A percentile compares a stretch with the other conserved stretches of the same genome.
Conservation (phyloP, 495 filamentous ascomycete species). For the Oidiodendron maius region DNA sequence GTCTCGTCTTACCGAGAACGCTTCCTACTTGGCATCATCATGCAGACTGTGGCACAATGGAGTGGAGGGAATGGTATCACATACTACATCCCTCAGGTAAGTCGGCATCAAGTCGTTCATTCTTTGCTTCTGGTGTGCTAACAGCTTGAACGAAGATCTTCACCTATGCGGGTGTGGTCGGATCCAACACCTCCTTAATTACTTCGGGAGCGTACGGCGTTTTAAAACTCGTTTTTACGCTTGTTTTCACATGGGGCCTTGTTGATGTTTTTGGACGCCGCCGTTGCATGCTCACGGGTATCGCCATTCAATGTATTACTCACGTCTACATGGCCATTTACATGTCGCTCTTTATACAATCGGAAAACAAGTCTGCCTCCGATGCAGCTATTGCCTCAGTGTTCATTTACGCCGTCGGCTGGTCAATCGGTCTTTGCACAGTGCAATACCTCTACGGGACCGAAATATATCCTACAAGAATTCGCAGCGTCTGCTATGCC, state of each 20-base stretch:
- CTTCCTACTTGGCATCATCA: constrained; percentile 38
- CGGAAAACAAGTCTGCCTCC: background rate
- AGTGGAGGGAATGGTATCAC: constrained; percentile 43
- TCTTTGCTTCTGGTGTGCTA: constrained; percentile 24
- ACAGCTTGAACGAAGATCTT: constrained; percentile 36
- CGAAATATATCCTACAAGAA: constrained; percentile 41
- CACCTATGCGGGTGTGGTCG: constrained; percentile 30
- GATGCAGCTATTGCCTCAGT: constrained; percentile 38
- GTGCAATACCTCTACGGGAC: constrained; percentile 43
- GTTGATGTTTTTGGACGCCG: constrained; percentile 4
- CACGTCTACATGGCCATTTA: constrained; percentile 11
- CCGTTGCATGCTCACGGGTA: constrained; percentile 2
- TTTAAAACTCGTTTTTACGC: constrained; percentile 28
- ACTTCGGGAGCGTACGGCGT: constrained; percentile 46
- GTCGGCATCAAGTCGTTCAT: constrained; percentile 31
- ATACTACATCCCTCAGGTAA: constrained; percentile 37
- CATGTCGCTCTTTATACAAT: background rate
- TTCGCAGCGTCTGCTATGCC: constrained; percentile 38
- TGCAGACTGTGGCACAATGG: constrained; percentile 43
- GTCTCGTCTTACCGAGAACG: constrained; percentile 39
- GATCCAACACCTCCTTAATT: constrained; percentile 37
- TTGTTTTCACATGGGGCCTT: constrained; percentile 6
- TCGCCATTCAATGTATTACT: background rate
- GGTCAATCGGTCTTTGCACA: constrained; percentile 45
- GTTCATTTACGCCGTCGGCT: constrained; percentile 42